Evolutionary conservation across 441 rosid species (phyloP).

Genomic region (Geranium incanum): DNA sequence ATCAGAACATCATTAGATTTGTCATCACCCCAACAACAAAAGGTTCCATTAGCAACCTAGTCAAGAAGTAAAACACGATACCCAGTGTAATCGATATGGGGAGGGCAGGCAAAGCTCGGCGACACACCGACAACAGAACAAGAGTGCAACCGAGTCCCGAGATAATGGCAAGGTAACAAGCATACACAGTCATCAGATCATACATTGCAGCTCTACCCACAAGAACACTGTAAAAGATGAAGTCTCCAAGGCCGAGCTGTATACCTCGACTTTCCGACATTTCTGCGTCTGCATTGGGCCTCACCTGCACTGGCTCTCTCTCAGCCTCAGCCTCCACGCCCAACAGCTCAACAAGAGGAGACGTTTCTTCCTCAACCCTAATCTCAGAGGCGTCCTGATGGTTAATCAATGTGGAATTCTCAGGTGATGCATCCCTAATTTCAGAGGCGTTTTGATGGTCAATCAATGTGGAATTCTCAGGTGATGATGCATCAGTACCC

Average conservation of each 20-base stretch:
- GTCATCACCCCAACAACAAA: constrained; percentile 74
- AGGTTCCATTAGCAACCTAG: constrained; percentile 85
- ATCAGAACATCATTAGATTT: constrained; percentile 73
- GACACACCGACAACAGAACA: constrained; percentile 70
- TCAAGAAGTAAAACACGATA: constrained; percentile 81
- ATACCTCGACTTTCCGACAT: constrained; percentile 40
- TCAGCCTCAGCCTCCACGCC: constrained; percentile 30
- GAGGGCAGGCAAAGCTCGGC: constrained; percentile 85
- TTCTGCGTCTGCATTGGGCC: constrained; percentile 29
- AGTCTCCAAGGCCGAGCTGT: constrained; percentile 94
- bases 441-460: constrained; percentile 29
- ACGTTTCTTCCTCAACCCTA: constrained; percentile 55
- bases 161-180: constrained; percentile 87
- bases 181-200: constrained; percentile 93
- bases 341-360: constrained; percentile 62
- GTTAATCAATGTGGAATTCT: constrained; percentile 31
- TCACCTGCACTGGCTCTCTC: constrained; percentile 26
- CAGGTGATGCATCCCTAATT: constrained; percentile 31
- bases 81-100: constrained; percentile 84
- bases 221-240: constrained; percentile 90
- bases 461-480: constrained; percentile 26
- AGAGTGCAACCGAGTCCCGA: constrained; percentile 97
- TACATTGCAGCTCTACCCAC: constrained; percentile 99
- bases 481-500: constrained; percentile 36
- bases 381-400: constrained; percentile 27